Evolutionary conservation across 495 filamentous ascomycete genomes (phyloP).

Genomic region (Podospora bellae-mahoneyi): DNA sequence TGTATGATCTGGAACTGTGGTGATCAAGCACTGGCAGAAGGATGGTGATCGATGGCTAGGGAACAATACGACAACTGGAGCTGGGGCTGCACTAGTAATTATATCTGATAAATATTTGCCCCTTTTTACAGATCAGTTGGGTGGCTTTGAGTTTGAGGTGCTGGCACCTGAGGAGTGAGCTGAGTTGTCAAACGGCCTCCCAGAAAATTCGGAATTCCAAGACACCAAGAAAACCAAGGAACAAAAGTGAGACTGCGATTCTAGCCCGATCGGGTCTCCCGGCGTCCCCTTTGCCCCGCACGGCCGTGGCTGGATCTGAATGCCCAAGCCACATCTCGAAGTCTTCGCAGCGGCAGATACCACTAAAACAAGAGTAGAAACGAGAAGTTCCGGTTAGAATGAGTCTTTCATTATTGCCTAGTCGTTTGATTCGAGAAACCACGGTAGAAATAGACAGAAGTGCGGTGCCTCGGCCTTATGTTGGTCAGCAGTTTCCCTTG

Average conservation of each 20-base stretch:
- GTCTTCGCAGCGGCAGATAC: not conserved
- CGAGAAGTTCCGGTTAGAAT: not conserved
- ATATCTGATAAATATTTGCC: not conserved
- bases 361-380: not conserved
- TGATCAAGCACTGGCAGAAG: conserved; percentile 1
- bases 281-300: not conserved
- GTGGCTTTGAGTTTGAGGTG: not conserved
- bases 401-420: too few relatives aligned
- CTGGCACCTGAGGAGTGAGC: not conserved
- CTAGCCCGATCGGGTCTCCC: not conserved
- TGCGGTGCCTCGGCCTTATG: not conserved
- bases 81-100: not conserved
- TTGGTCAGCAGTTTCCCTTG: not conserved
- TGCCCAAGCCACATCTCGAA: not conserved
- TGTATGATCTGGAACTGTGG: not conserved
- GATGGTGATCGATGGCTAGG: not conserved
- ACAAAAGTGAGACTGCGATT: not conserved
- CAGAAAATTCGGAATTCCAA: not conserved
- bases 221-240: not conserved
- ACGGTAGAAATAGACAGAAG: not conserved
- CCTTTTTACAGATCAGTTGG: not conserved
- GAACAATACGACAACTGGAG: not conserved
- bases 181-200: not conserved
- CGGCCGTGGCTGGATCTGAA: not conserved
- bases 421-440: too few relatives aligned